Evolutionary conservation across 2,329 filamentous ascomycete genomes (phyloP).

Genomic region (Tolypocladium cylindrosporum): DNA sequence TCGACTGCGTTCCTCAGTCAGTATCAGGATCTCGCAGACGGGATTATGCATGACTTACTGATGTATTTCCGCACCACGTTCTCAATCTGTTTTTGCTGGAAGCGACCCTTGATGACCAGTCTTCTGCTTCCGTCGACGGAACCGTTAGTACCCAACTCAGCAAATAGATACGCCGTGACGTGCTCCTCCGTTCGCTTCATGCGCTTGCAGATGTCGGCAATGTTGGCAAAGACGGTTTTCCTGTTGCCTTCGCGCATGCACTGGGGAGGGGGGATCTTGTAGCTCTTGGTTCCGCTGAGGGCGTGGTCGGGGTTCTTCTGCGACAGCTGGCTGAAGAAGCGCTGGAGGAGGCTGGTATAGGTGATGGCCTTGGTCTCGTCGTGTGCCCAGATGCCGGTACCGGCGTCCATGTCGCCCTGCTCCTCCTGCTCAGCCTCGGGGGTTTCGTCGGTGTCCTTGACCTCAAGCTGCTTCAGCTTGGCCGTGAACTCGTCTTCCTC

Average conservation of each 20-base stretch:
- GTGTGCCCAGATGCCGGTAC: slow-evolving; percentile 86
- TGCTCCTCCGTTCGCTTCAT: slow-evolving; percentile 99
- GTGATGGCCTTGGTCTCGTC: slow-evolving; percentile 66
- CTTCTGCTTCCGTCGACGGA: slow-evolving; percentile 88
- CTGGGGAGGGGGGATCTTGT: slow-evolving; percentile 98
- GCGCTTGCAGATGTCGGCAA: slow-evolving; percentile 95
- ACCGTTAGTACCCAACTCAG: slow-evolving; percentile 94
- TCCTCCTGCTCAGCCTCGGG: slow-evolving; percentile 39
- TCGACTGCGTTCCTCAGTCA: slow-evolving; percentile 48
- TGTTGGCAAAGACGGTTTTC: slow-evolving; percentile 99
- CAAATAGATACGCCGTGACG: slow-evolving; percentile 93
- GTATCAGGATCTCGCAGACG: neutral
- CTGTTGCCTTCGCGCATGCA: slow-evolving; percentile 99
- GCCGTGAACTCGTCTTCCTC: slow-evolving; percentile 55
- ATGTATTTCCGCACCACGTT: slow-evolving; percentile 94
- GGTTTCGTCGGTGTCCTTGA: slow-evolving; percentile 54
- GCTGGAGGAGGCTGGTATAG: slow-evolving; percentile 76
- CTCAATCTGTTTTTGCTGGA: slow-evolving; percentile 99
- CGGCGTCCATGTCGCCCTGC: slow-evolving; percentile 72
- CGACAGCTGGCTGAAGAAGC: slow-evolving; percentile 91
- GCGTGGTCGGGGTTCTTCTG: slow-evolving; percentile 96
- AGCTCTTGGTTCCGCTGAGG: slow-evolving; percentile 80
- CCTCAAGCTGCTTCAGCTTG: slow-evolving; percentile 52
- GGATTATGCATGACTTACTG: slow-evolving; percentile 42
- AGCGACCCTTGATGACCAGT: slow-evolving; percentile 97